Evolutionary conservation across 208 protist genomes (phyloP), one percentile per base, ranked within the genome.

Genomic region (Plasmodiophora brassicae): DNA sequence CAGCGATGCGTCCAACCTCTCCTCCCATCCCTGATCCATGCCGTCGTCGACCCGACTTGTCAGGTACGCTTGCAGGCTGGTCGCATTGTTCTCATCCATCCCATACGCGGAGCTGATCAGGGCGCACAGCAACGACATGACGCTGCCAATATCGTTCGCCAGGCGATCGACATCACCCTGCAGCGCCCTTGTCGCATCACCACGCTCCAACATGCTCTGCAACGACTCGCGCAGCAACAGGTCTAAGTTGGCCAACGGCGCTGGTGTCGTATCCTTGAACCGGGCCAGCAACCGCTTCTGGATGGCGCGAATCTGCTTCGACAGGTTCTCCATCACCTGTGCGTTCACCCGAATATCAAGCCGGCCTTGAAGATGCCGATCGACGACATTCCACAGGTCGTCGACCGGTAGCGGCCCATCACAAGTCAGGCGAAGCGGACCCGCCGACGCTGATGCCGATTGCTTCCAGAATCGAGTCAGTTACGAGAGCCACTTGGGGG

Each of bases 271-370:
- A 32, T 78, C 65, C 41, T 32, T 5, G 65, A 38, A 78, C 5
- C 65, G 65, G 41, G 65, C 5, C n/a, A 78, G n/a, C 32, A 78
- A 38, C n/a, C 65, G 65, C 41, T 78, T 78, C 41, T 78, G 65
- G 41, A 78, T 78, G 20, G n/a, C 65, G 5, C 65, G 5, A 38
- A 78, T 14, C 65, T 78, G 65, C 5, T 32, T n/a, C 32, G 65
- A 5, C 5, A 78, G 65, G 10, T 32, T 78, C 14, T 78, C 65
- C 65, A 78, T 78, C n/a, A 14, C n/a, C 5, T 36, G 10, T 5
- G 14, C 5, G 41, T 32, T 5, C 14, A 5, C n/a, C 10, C 14
- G 10, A 38, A 78, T 78, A 5, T 36, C 65, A 38, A 44, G 5
- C 5, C 65, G 5, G 14, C 32, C 5, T 78, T 78, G 32, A n/a